phyloP scores from a whole-genome alignment of 345 rosid genomes.

The Arabis hirsuta region DNA sequence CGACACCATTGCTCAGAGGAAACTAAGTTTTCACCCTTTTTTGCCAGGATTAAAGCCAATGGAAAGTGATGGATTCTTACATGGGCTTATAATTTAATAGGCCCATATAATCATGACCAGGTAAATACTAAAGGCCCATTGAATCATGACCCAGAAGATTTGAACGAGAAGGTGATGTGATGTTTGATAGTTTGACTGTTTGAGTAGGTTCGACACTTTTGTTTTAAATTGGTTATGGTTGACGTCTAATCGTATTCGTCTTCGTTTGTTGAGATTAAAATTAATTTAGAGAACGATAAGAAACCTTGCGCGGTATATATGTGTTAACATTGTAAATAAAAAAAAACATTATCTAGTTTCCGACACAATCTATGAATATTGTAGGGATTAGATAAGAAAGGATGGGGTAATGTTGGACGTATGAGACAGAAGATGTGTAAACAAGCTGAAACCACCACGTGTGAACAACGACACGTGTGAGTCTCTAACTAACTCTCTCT shows the following conservation, averaged over 20 bases:
- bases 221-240: too few relatives aligned
- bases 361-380: conserved; percentile 8
- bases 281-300: too few relatives aligned
- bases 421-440: conserved; percentile 32
- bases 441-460: conserved; percentile 18
- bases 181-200: not conserved
- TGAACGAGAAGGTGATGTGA: not conserved
- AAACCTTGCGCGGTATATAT: too few relatives aligned
- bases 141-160: not conserved
- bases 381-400: conserved; percentile 33
- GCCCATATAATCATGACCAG: not conserved
- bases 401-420: conserved; percentile 21
- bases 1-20: conserved; percentile 37
- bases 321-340: not conserved
- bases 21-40: not conserved
- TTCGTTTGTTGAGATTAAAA: too few relatives aligned
- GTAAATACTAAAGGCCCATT: not conserved
- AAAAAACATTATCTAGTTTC: conserved; percentile 26
- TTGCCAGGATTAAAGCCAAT: not conserved
- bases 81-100: not conserved
- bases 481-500: conserved; percentile 14
- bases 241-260: too few relatives aligned
- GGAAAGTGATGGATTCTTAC: not conserved
- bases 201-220: too few relatives aligned
- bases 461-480: conserved; percentile 26